phyloP scores from a whole-genome alignment of 164 flowering plant species.

The Akebia trifoliata region DNA sequence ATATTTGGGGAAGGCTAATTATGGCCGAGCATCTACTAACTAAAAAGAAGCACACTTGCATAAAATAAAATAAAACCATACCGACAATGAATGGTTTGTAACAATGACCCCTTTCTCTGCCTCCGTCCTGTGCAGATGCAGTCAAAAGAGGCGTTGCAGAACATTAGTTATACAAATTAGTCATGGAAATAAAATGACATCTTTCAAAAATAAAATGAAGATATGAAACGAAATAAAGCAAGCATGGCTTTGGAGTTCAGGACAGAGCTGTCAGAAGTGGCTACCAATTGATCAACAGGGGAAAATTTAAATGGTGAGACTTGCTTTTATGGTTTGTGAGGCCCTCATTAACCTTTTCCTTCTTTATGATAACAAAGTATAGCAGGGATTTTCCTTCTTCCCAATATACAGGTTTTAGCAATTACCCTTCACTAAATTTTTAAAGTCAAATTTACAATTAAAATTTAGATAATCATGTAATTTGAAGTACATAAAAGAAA shows the following conservation, averaged over 20 bases:
- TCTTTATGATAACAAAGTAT: too few species aligned
- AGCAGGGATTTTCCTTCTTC: too few species aligned
- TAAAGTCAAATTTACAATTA: too few species aligned
- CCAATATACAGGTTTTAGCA: too few species aligned
- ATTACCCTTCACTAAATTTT: too few species aligned
- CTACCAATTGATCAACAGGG: too few species aligned
- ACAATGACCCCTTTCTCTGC: conserved; percentile 93
- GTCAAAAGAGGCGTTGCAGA: background rate
- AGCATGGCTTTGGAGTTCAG: background rate
- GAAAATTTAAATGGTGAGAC: too few species aligned
- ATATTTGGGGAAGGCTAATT: too few species aligned
- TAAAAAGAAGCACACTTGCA: background rate
- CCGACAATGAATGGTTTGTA: conserved; percentile 77
- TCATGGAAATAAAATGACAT: background rate
- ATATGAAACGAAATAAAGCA: background rate
- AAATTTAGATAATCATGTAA: too few species aligned
- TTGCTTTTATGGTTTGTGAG: too few species aligned
- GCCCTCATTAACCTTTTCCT: too few species aligned
- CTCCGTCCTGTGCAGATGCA: conserved; percentile 66
- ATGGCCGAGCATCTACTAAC: background rate
- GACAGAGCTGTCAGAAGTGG: background rate
- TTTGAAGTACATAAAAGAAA: too few species aligned
- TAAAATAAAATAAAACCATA: conserved; percentile 23
- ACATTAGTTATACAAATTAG: background rate
- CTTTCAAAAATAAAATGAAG: background rate